Evolutionary conservation across 495 filamentous ascomycete species (phyloP).

Genomic region (Lichina pygmaea): DNA sequence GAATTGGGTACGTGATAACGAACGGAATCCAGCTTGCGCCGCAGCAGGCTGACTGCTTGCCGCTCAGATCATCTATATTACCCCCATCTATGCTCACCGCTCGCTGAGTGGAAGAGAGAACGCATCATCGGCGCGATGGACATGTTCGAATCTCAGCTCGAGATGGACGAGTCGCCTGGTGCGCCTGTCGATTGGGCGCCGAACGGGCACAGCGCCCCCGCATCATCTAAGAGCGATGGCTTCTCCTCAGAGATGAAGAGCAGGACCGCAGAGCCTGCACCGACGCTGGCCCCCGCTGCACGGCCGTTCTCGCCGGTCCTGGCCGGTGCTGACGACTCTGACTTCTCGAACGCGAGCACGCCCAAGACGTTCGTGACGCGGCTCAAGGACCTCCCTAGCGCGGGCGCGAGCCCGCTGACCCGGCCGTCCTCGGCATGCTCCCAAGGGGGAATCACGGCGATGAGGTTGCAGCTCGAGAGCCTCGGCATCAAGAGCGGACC

Average conservation of each 20-base stretch:
- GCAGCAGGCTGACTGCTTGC: neutral
- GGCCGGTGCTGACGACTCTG: conserved; percentile 68
- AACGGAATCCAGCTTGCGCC: too few relatives aligned
- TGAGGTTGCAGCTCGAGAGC: conserved; percentile 52
- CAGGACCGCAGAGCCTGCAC: conserved; percentile 20
- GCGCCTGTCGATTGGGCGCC: too few relatives aligned
- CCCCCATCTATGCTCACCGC: neutral
- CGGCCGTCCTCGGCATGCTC: conserved; percentile 27
- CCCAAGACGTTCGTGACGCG: conserved; percentile 11
- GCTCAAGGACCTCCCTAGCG: conserved; percentile 9
- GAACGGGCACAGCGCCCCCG: neutral
- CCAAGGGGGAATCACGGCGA: conserved; percentile 42
- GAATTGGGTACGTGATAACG: neutral
- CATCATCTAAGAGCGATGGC: neutral
- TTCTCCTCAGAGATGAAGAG: conserved; percentile 12
- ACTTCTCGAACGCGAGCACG: conserved; percentile 28
- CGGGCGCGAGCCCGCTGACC: conserved; percentile 24
- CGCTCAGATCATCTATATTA: neutral
- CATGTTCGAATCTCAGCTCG: conserved; percentile 3
- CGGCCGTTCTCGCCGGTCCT: conserved; percentile 65
- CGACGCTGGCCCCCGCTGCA: conserved; percentile 26
- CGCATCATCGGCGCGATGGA: conserved; percentile 7
- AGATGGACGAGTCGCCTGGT: too few relatives aligned
- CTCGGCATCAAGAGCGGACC: conserved; percentile 18
- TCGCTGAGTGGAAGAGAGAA: conserved; percentile 1